A percentile compares a stretch with the other conserved stretches of the same genome.
Evolutionary conservation across 257 asterid species (phyloP).

Genomic region (Nicotiana attenuata): DNA sequence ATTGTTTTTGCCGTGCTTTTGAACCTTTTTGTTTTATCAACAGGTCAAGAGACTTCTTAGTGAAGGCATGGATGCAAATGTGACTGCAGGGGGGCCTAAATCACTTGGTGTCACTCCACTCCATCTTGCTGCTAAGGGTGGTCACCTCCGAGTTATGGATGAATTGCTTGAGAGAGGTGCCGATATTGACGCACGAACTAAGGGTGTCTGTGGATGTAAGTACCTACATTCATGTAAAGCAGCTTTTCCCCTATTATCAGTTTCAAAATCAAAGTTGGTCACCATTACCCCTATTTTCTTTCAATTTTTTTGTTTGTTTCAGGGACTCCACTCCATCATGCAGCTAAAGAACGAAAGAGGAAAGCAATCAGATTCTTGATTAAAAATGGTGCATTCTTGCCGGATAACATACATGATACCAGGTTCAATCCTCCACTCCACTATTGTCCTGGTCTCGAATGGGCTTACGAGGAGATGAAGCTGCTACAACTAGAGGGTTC

Average conservation of each 20-base stretch:
- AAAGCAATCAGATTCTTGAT: constrained; percentile 75
- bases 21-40: not conserved
- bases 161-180: constrained; percentile 84
- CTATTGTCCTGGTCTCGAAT: constrained; percentile 94
- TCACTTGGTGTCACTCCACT: constrained; percentile 90
- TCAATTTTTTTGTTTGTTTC: constrained; percentile 13
- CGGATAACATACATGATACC: constrained; percentile 72
- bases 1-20: not conserved
- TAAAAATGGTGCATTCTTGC: constrained; percentile 89
- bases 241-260: not conserved
- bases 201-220: constrained; percentile 91
- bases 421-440: constrained; percentile 99
- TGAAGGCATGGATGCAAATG: constrained; percentile 85
- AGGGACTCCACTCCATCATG: constrained; percentile 99
- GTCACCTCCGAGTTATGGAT: constrained; percentile 86
- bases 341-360: constrained; percentile 85
- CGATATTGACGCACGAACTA: constrained; percentile 89
- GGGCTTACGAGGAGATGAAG: constrained; percentile 90
- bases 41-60: constrained; percentile 81
- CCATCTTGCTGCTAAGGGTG: constrained; percentile 98
- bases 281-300: not conserved
- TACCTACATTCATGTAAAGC: not conserved
- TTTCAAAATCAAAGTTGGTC: not conserved
- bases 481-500: constrained; percentile 22
- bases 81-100: constrained; percentile 89